Base-by-base conservation (phyloP, 345 rosid genomes). In the sweet orange (Citrus sinensis) region DNA sequence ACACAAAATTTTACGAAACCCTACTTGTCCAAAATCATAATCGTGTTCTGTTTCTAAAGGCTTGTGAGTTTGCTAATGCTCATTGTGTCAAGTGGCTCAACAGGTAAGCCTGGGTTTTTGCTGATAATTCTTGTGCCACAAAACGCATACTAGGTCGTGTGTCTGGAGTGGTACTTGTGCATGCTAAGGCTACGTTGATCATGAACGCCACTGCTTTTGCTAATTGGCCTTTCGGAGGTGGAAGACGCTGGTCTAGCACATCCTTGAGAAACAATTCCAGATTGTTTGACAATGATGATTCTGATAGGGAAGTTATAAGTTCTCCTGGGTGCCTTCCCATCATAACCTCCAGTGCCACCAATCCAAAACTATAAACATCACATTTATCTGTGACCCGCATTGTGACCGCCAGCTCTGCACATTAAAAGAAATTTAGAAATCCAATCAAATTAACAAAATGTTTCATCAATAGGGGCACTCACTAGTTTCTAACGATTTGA, bases 321-420 rank as follows among this genome's bases (percentile, higher is more conserved):
- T 89, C 91, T 54, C 94, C 90, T 0, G 92, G 94, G 40, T 92
- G 92, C 81, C 67, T 87, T 72, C 94, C 97, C 90, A 89, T 88
- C 90, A 89, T 87, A 2, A 82, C 81, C 76, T 92, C 96, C 37
- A 92, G 22, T 19, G 89, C 82, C 60, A 90, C 92, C 9, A 92
- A 89, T 49, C 92, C 96, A 37, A 90, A 90, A 73, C 92, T 90
- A 39, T 85, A 92, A 20, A 88, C 87, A 55, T 92, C 94, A 3
- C 90, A 82, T 81, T 90, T 89, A 32, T 87, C 84, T 0, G 89
- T 88, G 4, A 87, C 75, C 32, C 60, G 72, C 89, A 81, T 76
- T 32, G 87, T 83, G 16, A 68, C 70, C 3, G 86, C 89, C 20
- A 89, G 81, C 80, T 89, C 92, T 88, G 79, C 69, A 81, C 1